phyloP scores from a whole-genome alignment of 176 grass and related monocot species.

The Triticum dicoccoides region DNA sequence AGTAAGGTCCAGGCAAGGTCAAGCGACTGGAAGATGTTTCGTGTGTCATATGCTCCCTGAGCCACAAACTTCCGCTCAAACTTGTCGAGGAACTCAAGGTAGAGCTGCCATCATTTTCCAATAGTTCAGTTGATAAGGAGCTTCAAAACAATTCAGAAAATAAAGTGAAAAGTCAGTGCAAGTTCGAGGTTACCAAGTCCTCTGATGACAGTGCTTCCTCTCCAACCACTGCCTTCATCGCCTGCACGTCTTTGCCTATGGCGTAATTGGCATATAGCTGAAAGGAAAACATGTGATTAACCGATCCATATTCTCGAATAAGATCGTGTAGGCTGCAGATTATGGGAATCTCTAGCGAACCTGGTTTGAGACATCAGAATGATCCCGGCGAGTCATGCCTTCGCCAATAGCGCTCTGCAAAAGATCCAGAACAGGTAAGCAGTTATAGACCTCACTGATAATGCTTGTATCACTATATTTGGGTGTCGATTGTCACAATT shows the following conservation, averaged over 20 bases:
- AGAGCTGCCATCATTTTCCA: conserved; percentile 54
- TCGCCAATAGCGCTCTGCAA: conserved; percentile 77
- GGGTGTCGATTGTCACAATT: background rate
- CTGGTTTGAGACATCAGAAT: conserved; percentile 85
- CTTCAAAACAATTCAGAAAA: conserved; percentile 9
- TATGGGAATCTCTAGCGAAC: conserved; percentile 24
- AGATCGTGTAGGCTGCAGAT: background rate
- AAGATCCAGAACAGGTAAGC: background rate
- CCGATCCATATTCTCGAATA: background rate
- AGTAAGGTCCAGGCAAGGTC: conserved; percentile 94
- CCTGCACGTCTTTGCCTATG: conserved; percentile 82
- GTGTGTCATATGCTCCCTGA: conserved; percentile 84
- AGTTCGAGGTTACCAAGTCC: conserved; percentile 40
- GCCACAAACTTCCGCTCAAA: conserved; percentile 89
- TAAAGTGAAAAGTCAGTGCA: background rate
- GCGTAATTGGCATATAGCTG: conserved; percentile 83
- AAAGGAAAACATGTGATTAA: background rate
- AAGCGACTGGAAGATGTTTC: conserved; percentile 97
- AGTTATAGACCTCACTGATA: background rate
- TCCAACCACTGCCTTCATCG: conserved; percentile 83
- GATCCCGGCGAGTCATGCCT: conserved; percentile 79
- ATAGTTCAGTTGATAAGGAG: background rate
- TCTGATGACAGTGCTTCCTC: conserved; percentile 74
- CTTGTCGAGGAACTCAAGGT: conserved; percentile 95
- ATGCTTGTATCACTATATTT: background rate